phyloP scores from a whole-genome alignment of 805 yeast species.

The Candida dendrica region DNA sequence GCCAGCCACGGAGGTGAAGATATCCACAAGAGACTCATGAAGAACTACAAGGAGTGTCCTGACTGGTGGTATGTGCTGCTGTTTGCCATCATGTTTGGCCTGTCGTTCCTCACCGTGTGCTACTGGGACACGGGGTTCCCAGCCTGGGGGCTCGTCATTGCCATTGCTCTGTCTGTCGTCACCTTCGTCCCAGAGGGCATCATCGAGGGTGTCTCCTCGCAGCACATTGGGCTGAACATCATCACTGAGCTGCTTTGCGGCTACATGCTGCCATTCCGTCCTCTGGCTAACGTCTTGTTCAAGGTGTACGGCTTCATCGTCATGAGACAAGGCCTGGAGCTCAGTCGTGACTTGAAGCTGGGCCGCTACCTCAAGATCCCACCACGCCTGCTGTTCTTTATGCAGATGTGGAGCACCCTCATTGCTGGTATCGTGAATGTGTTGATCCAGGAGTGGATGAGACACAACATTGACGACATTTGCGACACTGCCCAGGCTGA shows the following conservation, averaged over 20 bases:
- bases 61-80: constrained; percentile 36
- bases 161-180: constrained; percentile 42
- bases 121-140: constrained; percentile 46
- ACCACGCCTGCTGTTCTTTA: constrained; percentile 46
- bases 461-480: constrained; percentile 28
- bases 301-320: constrained; percentile 48
- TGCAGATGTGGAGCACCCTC: constrained; percentile 33
- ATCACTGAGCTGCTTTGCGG: constrained; percentile 56
- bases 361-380: constrained; percentile 54
- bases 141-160: constrained; percentile 56
- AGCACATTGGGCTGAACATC: constrained; percentile 48
- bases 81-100: constrained; percentile 20
- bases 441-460: constrained; percentile 35
- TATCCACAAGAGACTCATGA: constrained; percentile 45
- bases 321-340: constrained; percentile 46
- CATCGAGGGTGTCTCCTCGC: constrained; percentile 50
- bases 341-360: constrained; percentile 45
- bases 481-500: constrained; percentile 33
- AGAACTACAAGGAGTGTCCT: constrained; percentile 59
- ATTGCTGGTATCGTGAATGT: constrained; percentile 31
- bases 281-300: constrained; percentile 49
- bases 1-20: constrained; percentile 36
- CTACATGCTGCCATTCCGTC: constrained; percentile 46
- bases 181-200: constrained; percentile 54
- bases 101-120: constrained; percentile 26